Conservation (phyloP, 805 yeast genomes). For the Metschnikowia kofuensis region DNA sequence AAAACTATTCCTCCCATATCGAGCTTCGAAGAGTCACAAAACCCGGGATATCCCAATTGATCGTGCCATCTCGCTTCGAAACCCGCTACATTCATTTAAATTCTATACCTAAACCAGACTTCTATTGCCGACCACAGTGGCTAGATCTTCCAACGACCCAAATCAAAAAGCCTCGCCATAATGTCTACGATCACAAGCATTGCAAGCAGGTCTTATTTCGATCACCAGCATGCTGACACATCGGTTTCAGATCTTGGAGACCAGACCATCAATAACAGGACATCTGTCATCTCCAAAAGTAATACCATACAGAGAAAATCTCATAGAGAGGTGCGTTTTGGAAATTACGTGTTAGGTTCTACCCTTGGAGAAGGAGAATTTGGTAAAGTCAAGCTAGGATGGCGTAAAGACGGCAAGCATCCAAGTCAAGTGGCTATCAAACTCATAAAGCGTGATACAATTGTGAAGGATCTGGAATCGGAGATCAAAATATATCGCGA, state of each 20-base stretch:
- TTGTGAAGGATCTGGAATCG: conserved; percentile 81
- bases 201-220: conserved; percentile 8
- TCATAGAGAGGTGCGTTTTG: conserved; percentile 76
- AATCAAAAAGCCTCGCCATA: too few species aligned
- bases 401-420: conserved; percentile 81
- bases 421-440: conserved; percentile 92
- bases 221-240: conserved; percentile 6
- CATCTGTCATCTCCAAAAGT: conserved; percentile 4
- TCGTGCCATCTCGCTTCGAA: background rate
- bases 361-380: conserved; percentile 98
- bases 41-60: background rate
- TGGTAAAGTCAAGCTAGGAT: conserved; percentile 95
- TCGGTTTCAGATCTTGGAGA: conserved; percentile 8
- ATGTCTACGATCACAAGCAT: conserved; percentile 10
- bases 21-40: background rate
- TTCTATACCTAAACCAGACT: background rate
- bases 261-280: conserved; percentile 1
- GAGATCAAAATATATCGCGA: conserved; percentile 91
- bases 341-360: conserved; percentile 85
- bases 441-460: conserved; percentile 80
- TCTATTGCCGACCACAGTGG: too few species aligned
- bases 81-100: background rate
- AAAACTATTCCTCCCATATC: background rate
- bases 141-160: too few species aligned
- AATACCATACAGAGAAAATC: background rate